Base-by-base conservation (phyloP, 2,329 filamentous ascomycete species). In the Fusarium burgessii region DNA sequence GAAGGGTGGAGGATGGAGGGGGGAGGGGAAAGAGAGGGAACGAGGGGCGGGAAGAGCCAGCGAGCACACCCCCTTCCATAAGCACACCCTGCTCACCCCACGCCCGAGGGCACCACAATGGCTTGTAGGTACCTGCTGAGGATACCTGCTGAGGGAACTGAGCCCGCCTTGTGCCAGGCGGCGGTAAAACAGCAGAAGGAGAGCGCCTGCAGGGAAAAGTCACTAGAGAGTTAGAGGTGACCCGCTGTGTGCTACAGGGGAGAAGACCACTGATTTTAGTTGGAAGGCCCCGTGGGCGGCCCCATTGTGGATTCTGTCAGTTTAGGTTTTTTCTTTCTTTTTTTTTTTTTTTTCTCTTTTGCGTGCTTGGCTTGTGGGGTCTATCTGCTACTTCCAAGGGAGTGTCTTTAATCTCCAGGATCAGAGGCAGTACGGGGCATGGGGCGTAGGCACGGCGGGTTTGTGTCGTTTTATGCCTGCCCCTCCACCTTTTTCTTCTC, bases 121-220 rank as follows among this genome's bases (percentile, higher is more conserved):
- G 47, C 56, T 71, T 71, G 69, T 69, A 72, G 36, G 55, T 55
- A 56, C 59, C 41, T 68, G 52, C 69, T 66, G 65, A 72, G 70
- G 63, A 65, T 76, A 76, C 74, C 76, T 77, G 74, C 62, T 66
- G 69, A 70, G 62, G 58, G 54, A 67, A 68, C 56, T 71, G 75
- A 74, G 57, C 60, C 62, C 74, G 60, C 73, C 69, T 59, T 70
- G 57, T 49, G 57, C 42, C 64, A 74, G 72, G 73, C 67, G 74
- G 71, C 60, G 64, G 71, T 67, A 74, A 71, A 74, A 76, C 71
- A 77, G 70, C 71, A 77, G 70, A 72, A 73, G 69, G 63, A 59
- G 58, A 57, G 55, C 57, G 38, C 61, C 57, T 71, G 42, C 59
- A 68, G 59, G 65, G 58, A 59, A 59, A 67, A 60, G 68, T 67